A percentile compares a stretch with the other conserved stretches of the same genome.
These are phyloP conservation scores for Debaryomyces robertsiae DNA, from an alignment of 1,139 yeast species.

Conservation along the genomic window DNA sequence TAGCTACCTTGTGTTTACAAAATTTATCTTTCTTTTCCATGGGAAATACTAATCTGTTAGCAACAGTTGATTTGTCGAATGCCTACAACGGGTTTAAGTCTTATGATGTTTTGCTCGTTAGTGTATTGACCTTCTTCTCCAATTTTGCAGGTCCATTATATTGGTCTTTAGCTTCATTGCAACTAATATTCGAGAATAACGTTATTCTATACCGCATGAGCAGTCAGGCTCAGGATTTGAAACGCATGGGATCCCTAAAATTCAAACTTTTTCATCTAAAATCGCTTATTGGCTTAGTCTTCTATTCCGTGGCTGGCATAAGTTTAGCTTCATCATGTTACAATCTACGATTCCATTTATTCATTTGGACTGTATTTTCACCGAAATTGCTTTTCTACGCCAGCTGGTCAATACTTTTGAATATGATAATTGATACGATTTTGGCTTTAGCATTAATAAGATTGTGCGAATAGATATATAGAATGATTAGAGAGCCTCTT, in stretches of 20 bases:
- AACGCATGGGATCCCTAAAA: constrained; percentile 26
- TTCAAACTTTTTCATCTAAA: constrained; percentile 39
- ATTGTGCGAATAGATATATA: constrained; percentile 1
- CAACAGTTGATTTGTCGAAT: constrained; percentile 86
- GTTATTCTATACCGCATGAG: constrained; percentile 1
- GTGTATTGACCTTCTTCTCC: constrained; percentile 73
- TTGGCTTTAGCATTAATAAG: constrained; percentile 20
- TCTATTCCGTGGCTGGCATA: constrained; percentile 62
- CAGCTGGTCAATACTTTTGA: constrained; percentile 69
- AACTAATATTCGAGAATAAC: constrained; percentile 24
- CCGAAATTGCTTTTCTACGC: constrained; percentile 84
- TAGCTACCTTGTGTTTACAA: constrained; percentile 49
- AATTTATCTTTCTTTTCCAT: constrained; percentile 80
- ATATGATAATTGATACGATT: constrained; percentile 43
- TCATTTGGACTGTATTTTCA: constrained; percentile 96
- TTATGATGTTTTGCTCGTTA: constrained; percentile 74
- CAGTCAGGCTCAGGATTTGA: constrained; percentile 15
- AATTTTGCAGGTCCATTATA: constrained; percentile 86
- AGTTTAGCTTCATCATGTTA: constrained; percentile 71
- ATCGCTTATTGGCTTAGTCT: constrained; percentile 41
- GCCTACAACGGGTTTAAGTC: constrained; percentile 84
- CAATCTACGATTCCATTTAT: constrained; percentile 77
- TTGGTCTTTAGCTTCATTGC: constrained; percentile 67
- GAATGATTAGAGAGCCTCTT: no score
- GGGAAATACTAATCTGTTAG: constrained; percentile 91